Conservation (phyloP, 73 alveolate species). For the Tetrahymena elliotti region DNA sequence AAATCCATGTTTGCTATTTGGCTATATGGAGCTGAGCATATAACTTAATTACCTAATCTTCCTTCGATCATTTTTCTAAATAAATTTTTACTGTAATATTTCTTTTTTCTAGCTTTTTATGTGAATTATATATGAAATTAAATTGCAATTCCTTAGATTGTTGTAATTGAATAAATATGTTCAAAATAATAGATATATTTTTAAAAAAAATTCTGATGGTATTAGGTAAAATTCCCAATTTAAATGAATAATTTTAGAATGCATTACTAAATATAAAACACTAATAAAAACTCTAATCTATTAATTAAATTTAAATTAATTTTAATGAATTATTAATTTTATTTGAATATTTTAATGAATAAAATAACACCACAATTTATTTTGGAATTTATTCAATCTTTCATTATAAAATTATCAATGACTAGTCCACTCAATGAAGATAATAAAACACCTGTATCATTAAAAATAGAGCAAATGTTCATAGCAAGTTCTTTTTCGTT, state of each 20-base stretch:
- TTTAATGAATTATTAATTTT: no score
- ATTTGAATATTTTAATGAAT: no score
- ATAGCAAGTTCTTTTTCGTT: conserved; percentile 30
- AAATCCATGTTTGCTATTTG: neutral
- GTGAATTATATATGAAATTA: neutral
- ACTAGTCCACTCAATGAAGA: neutral
- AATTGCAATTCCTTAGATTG: neutral
- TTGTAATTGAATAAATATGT: neutral
- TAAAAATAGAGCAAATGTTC: conserved; percentile 20
- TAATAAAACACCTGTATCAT: neutral
- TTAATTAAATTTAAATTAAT: no score
- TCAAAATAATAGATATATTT: neutral
- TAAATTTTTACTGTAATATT: neutral
- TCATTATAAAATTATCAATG: neutral
- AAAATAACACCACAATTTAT: no score
- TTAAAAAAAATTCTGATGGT: neutral
- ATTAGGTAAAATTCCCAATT: neutral
- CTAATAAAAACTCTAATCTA: no score
- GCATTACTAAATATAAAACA: no score
- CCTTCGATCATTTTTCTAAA: neutral
- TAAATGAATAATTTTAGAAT: no score
- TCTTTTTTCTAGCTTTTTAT: neutral
- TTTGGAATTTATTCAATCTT: neutral
- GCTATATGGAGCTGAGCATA: neutral
- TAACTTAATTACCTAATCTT: neutral